A percentile compares a stretch with the other conserved stretches of the same genome.
Evolutionary conservation across 257 asterid species (phyloP).

Genomic region (Mentha longifolia): DNA sequence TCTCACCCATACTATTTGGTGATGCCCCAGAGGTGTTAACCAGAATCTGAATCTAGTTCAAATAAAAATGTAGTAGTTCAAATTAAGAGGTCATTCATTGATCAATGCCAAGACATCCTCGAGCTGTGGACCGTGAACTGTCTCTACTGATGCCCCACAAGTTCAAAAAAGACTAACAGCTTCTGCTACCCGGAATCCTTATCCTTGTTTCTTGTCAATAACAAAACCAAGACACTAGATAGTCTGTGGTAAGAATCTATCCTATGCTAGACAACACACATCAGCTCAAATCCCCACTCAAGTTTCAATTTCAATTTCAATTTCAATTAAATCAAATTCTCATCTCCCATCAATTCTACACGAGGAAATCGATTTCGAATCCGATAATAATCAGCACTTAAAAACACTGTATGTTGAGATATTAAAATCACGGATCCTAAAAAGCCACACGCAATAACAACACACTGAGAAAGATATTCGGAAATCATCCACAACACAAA

Average conservation of each 20-base stretch:
- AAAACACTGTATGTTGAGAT: neutral
- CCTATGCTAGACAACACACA: neutral
- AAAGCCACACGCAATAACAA: constrained; percentile 3
- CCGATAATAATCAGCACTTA: neutral
- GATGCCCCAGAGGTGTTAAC: neutral
- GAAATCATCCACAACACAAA: neutral
- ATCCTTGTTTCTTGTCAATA: neutral
- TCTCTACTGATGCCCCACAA: constrained; percentile 2
- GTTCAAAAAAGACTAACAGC: neutral
- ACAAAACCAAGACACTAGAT: neutral
- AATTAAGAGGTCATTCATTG: neutral
- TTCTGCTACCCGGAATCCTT: no score
- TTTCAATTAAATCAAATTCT: constrained; percentile 17
- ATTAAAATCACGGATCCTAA: constrained; percentile 30
- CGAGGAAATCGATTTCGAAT: constrained; percentile 8
- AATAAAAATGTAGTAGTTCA: neutral
- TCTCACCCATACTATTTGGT: constrained; percentile 4
- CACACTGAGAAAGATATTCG: neutral
- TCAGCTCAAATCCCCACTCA: neutral
- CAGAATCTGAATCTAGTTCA: neutral
- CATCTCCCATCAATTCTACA: constrained; percentile 10
- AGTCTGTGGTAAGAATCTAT: neutral
- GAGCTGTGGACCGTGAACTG: neutral
- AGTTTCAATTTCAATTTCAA: constrained; percentile 17
- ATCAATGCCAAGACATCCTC: constrained; percentile 4